Conservation (phyloP, 2,329 filamentous ascomycete species). For the Aureobasidium sp. region DNA sequence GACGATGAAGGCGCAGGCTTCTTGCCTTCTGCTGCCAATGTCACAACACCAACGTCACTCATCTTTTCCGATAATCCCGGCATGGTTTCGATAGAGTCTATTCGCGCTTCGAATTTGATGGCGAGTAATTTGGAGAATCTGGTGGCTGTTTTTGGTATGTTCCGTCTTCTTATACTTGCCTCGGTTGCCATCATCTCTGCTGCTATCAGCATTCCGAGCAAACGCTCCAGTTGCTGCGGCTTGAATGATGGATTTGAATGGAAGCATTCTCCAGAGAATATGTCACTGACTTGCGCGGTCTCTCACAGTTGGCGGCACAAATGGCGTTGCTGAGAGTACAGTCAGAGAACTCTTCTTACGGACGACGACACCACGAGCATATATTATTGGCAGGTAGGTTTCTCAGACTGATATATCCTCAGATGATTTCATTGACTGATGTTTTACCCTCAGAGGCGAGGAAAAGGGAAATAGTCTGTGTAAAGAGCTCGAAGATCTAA, state of each 20-base stretch:
- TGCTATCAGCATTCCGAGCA: no score
- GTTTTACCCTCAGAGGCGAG: conserved; percentile 27
- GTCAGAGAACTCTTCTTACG: conserved; percentile 37
- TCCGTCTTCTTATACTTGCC: background rate
- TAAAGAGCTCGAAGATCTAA: conserved; percentile 33
- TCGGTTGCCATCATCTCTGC: no score
- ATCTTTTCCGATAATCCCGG: conserved; percentile 19
- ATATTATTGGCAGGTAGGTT: conserved; percentile 36
- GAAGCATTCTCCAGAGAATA: background rate
- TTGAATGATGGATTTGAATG: background rate
- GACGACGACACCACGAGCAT: conserved; percentile 34
- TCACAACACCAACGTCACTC: conserved; percentile 16
- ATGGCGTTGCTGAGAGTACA: conserved; percentile 39
- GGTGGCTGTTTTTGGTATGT: conserved; percentile 29
- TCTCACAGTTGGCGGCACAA: conserved; percentile 35
- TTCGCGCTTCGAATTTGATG: conserved; percentile 29
- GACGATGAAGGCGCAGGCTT: conserved; percentile 8
- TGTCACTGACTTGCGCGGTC: background rate
- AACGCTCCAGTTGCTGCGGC: no score
- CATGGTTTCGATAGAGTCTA: conserved; percentile 23
- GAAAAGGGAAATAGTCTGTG: conserved; percentile 33
- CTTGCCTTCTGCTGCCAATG: conserved; percentile 1
- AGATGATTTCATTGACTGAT: background rate
- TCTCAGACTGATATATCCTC: no score
- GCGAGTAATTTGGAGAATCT: conserved; percentile 25